Base-by-base conservation (phyloP, 495 filamentous ascomycete species). In the Penicillium pulvis region DNA sequence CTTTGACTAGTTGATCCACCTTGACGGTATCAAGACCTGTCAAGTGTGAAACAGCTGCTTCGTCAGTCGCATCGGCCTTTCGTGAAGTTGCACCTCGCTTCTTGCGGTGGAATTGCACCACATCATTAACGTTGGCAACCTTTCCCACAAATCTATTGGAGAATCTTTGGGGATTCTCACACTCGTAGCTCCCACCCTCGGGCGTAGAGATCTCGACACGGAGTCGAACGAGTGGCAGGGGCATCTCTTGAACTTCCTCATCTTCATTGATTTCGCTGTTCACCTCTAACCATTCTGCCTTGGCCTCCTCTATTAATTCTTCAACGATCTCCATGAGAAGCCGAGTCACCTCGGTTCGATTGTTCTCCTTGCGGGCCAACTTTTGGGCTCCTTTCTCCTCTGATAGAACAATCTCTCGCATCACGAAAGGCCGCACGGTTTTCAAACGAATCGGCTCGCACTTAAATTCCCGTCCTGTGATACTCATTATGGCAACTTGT, bases 81-180 rank as follows among this genome's bases (percentile, higher is more conserved):
- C 78, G 67, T 1, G 71, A 70, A 4, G 69, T 44, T 6, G 64
- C 62, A 1, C 51, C 73, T 41, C 82, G 79, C 72, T 95, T 97
- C 75, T 94, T 97, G 11, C 91, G 84, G 71, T 97, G 85, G 62
- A 95, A 97, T 63, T 94, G 87, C 3, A 99, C 85, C 1, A 99
- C 92, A 61, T 99, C 94, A 62, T 90, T 94, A 1, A 89, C 85
- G 63, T 99, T 99, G 10, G 94, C 94, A 0, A 98, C 94, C 65
- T 88, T 91, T 7, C 86, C 87, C 1, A 88, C 81, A 62, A 99
- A 99, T 5, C 93, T 85, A 71, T 96, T 97, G 1, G 95, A 98
- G 63, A 98, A 98, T 5, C 94, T 85, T 65, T 98, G 94, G 16
- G 94, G 94, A 58, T 99, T 99, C 66, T 98, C 95, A 55, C 87